These are phyloP conservation scores for Cerioporus squamosus DNA, from an alignment of 1,284 basidiomycete species.

Conservation along the genomic window DNA sequence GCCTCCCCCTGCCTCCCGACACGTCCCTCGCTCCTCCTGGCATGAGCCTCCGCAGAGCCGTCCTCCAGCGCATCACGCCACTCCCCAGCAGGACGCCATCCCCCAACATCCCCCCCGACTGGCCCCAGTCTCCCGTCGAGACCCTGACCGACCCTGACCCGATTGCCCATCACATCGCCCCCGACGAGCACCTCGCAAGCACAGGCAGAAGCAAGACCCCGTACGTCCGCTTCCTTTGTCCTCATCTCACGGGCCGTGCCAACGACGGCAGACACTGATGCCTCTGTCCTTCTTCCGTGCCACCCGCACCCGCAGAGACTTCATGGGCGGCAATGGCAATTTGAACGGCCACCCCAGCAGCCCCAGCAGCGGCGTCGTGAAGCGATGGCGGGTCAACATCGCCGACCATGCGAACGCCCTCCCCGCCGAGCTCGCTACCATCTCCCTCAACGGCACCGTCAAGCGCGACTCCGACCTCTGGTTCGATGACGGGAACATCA, in stretches of 20 bases:
- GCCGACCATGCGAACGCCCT: constrained; percentile 18
- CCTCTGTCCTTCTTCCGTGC: constrained; percentile 9
- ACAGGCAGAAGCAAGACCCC: constrained; percentile 15
- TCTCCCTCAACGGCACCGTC: constrained; percentile 20
- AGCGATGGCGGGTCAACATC: constrained; percentile 25
- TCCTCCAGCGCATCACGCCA: constrained; percentile 26
- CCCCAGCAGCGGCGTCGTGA: constrained; percentile 22
- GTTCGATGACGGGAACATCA: constrained; percentile 34
- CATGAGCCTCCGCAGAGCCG: constrained; percentile 28
- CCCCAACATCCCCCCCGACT: constrained; percentile 22
- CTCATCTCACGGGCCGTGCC: background rate
- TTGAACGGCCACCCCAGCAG: background rate
- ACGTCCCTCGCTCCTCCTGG: background rate
- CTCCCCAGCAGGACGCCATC: constrained; percentile 24
- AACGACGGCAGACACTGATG: background rate
- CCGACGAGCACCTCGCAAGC: constrained; percentile 17
- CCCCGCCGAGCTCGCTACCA: constrained; percentile 19
- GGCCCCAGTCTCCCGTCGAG: constrained; percentile 22
- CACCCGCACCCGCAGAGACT: constrained; percentile 17
- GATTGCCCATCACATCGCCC: constrained; percentile 6
- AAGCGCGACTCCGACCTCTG: constrained; percentile 30
- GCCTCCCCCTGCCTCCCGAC: background rate
- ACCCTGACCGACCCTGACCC: constrained; percentile 12
- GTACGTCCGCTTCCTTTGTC: constrained; percentile 12
- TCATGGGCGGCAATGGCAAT: constrained; percentile 5